Evolutionary conservation across 371 early-diverging fungal species (phyloP), one percentile per base, ranked within the genome.

Genomic region (Mucor saturninus): DNA sequence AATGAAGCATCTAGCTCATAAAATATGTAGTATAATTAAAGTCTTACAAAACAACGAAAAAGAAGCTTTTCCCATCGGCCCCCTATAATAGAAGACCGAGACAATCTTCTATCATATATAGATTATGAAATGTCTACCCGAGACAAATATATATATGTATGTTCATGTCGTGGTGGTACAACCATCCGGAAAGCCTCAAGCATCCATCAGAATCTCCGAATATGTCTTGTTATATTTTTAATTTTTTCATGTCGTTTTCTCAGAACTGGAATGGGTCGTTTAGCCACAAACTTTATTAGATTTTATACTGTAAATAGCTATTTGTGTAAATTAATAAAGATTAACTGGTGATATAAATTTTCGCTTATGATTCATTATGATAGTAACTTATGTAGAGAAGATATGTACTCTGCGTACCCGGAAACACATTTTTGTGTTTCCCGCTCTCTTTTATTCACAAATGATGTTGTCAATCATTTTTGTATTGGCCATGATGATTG

Each of bases 141-240:
- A 37, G 28, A 54, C 54, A 37, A 54, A 38, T 29, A 56, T 56
- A 43, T n/a, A 43, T 29, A 28, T 56, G 56, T 56, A 42, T 55
- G 43, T 37, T 54, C 40, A 39, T 54, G 14, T 38, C 37, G 15
- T 56, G 56, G 56, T 56, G 8, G 37, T 21, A 57, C 58, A 57
- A 35, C 37, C 58, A 56, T 29, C 21, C 10, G 15, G 43, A 43
- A 43, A 43, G 15, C 43, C 13, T 43, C 43, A 43, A 43, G 14
- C 14, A 43, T 14, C 14, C 15, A 43, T 14, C 0, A 43, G 43
- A 43, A 43, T 43, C 43, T 43, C 43, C 43, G 43, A 10, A 15
- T 43, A n/a, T 14, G 10, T 43, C 3, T 43, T 15, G 5, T 4
- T n/a, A 43, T 43, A 14, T 14, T 5, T 14, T 43, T 43, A 14